Conservation (phyloP, 371 early-diverging fungal species). For the Mucor racemosus region DNA sequence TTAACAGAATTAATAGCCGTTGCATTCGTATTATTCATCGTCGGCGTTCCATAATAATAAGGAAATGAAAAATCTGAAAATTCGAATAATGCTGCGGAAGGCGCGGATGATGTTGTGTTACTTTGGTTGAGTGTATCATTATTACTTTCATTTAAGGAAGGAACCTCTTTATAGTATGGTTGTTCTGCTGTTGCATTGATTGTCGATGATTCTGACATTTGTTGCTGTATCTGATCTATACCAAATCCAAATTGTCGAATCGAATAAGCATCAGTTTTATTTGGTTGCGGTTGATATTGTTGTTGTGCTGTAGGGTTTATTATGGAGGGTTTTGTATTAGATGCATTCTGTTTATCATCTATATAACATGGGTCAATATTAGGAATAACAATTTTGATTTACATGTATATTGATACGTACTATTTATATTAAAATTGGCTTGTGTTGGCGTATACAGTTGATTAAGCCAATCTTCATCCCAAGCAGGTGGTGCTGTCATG, state of each 20-base stretch:
- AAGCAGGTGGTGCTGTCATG: background rate
- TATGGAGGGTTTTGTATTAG: background rate
- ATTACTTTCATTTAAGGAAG: background rate
- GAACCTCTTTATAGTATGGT: background rate
- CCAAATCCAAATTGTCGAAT: constrained; percentile 27
- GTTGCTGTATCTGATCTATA: background rate
- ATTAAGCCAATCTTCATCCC: constrained; percentile 20
- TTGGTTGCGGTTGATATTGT: background rate
- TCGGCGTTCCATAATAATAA: background rate
- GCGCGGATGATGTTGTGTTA: background rate
- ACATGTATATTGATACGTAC: background rate
- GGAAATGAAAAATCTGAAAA: constrained; percentile 4
- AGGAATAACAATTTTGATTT: background rate
- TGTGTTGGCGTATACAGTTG: constrained; percentile 18
- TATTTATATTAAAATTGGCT: background rate
- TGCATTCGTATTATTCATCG: background rate
- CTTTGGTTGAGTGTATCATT: background rate
- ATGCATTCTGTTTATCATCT: background rate
- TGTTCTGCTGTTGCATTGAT: background rate
- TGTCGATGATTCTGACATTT: background rate
- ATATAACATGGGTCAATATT: background rate
- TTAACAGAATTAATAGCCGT: background rate
- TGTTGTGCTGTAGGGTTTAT: background rate
- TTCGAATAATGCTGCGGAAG: constrained; percentile 7
- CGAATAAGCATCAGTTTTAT: constrained; percentile 9